Conservation (phyloP, 1,284 basidiomycete genomes). For the Omphalotus olearius region DNA sequence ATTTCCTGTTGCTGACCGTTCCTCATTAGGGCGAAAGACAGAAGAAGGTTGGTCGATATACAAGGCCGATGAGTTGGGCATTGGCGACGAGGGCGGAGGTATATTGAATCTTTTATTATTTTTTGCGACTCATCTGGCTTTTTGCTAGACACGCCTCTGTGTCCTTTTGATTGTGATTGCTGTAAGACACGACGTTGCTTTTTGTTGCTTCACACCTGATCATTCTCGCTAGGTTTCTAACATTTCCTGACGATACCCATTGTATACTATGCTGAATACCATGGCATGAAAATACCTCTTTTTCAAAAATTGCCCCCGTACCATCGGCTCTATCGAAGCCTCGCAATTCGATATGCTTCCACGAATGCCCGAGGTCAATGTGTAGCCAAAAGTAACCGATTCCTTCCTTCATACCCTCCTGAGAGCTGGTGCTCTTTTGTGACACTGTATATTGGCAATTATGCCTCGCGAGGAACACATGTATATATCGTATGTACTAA, state of each 20-base stretch:
- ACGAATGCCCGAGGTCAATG: conserved; percentile 18
- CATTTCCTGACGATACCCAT: background rate
- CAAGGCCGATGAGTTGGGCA: conserved; percentile 84
- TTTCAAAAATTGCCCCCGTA: background rate
- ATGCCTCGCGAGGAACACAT: background rate
- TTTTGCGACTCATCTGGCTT: conserved; percentile 20
- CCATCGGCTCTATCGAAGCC: conserved; percentile 29
- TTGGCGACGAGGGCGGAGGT: conserved; percentile 76
- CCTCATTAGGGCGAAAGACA: conserved; percentile 65
- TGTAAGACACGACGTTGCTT: conserved; percentile 46
- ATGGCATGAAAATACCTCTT: conserved; percentile 11
- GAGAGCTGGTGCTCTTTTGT: conserved; percentile 17
- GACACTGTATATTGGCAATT: too few species aligned
- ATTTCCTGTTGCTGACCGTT: conserved; percentile 4
- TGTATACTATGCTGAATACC: background rate
- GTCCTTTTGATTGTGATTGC: conserved; percentile 83
- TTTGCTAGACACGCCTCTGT: conserved; percentile 57
- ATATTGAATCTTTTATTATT: conserved; percentile 24
- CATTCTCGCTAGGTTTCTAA: background rate
- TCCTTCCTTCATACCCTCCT: conserved; percentile 9
- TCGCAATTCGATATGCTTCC: conserved; percentile 17
- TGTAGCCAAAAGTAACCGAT: conserved; percentile 30
- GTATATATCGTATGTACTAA: background rate
- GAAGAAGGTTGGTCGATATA: conserved; percentile 84
- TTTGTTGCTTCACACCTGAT: background rate